Evolutionary conservation across 1,139 yeast species (phyloP), one percentile per base, ranked within the genome.

Genomic region (Scheffersomyces segobiensis): DNA sequence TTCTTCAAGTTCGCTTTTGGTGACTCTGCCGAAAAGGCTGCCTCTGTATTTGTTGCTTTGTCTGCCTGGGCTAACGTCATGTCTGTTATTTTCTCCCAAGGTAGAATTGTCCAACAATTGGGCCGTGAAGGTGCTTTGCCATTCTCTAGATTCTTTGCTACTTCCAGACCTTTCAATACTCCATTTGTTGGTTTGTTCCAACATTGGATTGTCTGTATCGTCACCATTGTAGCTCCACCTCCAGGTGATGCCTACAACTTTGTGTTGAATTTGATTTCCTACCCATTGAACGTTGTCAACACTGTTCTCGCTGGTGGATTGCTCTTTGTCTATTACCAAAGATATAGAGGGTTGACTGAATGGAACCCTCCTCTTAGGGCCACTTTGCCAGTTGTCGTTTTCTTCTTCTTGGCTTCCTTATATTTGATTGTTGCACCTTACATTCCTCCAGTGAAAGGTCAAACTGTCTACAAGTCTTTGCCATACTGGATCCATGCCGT

Each of bases 401-500:
- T 88, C 76, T 91, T 91, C 75, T 81, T 84, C 58, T 74, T 90
- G 57, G 82, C 93, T 8, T 89, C 93, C 20, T 67, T 88, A 32
- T 91, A 90, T 70, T 79, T 91, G 69, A 82, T 90, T 58, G 84
- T 84, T 59, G 95, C 96, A 52, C 97, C 97, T 56, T 91, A 89
- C 71, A 82, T 91, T 62, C 93, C 96, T 50, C 97, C 96, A 55
- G 70, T 80, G 47, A 77, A 69, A 50, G 90, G 88, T 47, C 89
- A 88, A 74, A 79, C 80, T 54, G 93, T 88, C 59, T 91, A 89
- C 80, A 75, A 84, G 53, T 67, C 71, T 57, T 76, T 89, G 66
- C 97, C 96, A 50, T 91, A 90, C 77, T 91, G 86, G 82, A 82
- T 88, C 58, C 96, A 90, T 71, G 87, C 93, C 67, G 96, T 90